Evolutionary conservation across 2,329 filamentous ascomycete species (phyloP).

Genomic region (Monosporascus ibericus): DNA sequence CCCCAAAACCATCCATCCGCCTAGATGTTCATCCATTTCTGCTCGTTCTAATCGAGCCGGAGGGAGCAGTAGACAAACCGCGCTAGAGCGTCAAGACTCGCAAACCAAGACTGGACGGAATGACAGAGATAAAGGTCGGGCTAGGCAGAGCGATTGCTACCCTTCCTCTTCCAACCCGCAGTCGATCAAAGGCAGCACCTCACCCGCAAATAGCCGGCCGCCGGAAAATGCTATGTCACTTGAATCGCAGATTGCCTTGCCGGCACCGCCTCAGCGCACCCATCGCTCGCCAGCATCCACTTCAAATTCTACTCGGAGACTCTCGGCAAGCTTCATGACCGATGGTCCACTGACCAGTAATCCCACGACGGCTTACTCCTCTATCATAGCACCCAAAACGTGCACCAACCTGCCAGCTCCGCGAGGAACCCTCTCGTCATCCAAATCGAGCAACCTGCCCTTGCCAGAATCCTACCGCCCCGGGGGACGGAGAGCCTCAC

Average conservation of each 20-base stretch:
- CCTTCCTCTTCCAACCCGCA: neutral
- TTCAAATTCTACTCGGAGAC: conserved; percentile 13
- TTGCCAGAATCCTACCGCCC: neutral
- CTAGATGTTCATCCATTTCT: too few species aligned
- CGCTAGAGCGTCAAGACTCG: neutral
- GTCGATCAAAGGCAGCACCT: neutral
- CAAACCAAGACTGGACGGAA: neutral
- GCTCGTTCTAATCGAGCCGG: neutral
- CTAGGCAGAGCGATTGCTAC: neutral
- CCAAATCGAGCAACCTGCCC: conserved; percentile 14
- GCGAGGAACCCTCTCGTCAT: conserved; percentile 5
- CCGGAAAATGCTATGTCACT: too few species aligned
- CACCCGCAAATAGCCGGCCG: neutral
- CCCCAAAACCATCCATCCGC: too few species aligned
- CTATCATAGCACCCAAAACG: conserved; percentile 12
- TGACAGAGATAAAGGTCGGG: neutral
- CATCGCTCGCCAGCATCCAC: neutral
- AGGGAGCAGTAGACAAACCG: neutral
- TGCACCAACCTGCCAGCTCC: neutral
- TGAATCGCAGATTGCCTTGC: conserved; percentile 2
- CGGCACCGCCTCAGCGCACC: conserved; percentile 5
- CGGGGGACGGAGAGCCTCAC: neutral
- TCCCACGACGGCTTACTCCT: conserved; percentile 16
- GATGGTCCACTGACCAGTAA: conserved; percentile 12
- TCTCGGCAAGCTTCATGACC: conserved; percentile 18